Percentiles rank a stretch among this genome's conserved stretches.
Conservation (phyloP, 2,329 filamentous ascomycete species). For the Plenodomus lindquistii region DNA sequence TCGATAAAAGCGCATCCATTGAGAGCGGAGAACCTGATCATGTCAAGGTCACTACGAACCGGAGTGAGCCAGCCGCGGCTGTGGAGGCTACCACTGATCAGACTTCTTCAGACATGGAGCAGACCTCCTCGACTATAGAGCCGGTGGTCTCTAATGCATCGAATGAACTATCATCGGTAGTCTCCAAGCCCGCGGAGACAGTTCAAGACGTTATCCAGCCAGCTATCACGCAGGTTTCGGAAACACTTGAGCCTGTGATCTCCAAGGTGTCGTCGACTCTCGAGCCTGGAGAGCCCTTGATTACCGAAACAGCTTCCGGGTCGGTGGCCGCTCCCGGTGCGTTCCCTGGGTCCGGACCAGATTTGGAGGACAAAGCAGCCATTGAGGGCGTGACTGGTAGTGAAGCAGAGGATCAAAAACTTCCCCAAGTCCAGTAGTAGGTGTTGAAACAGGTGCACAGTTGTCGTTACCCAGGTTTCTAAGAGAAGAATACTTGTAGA, state of each 20-base stretch:
- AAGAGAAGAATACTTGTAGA: too few relatives aligned
- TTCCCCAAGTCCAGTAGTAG: too few relatives aligned
- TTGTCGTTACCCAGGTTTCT: too few relatives aligned
- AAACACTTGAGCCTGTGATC: constrained; percentile 7
- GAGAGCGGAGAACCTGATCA: constrained; percentile 13
- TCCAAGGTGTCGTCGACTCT: constrained; percentile 2
- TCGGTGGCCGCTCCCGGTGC: constrained; percentile 25
- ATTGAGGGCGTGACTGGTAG: neutral
- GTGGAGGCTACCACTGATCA: constrained; percentile 2
- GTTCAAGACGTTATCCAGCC: constrained; percentile 7
- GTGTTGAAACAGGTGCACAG: too few relatives aligned
- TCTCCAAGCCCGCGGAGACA: neutral
- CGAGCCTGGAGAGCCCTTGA: constrained; percentile 12
- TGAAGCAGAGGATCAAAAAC: neutral
- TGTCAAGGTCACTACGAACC: constrained; percentile 8
- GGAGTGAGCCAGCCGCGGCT: constrained; percentile 6
- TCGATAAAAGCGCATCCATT: constrained; percentile 5
- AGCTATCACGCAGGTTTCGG: constrained; percentile 4
- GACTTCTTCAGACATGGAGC: constrained; percentile 4
- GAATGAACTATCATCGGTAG: neutral
- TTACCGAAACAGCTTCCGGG: constrained; percentile 12
- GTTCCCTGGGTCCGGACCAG: constrained; percentile 18
- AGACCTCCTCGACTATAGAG: neutral
- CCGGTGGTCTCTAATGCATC: neutral
- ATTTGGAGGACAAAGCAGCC: constrained; percentile 3